Evolutionary conservation across 441 rosid genomes (phyloP).

Genomic region (Monsonia emarginata): DNA sequence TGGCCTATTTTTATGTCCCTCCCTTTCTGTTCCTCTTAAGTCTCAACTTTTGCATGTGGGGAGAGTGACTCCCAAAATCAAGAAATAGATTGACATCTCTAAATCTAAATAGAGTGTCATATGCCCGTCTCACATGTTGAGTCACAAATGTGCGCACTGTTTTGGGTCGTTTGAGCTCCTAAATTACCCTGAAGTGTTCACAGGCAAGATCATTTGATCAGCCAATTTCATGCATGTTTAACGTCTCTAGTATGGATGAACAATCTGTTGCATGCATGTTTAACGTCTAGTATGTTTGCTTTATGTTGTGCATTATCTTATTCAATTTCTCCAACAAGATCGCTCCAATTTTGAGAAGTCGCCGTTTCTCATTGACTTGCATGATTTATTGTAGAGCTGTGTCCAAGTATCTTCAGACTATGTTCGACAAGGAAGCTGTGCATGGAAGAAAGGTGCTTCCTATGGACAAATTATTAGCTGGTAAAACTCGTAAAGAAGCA

Average conservation of each 20-base stretch:
- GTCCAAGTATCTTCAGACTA: conserved; percentile 72
- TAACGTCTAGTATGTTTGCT: not conserved
- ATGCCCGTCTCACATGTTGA: too few species aligned
- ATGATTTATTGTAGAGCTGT: conserved; percentile 54
- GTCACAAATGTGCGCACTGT: not conserved
- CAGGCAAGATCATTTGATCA: not conserved
- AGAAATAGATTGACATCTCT: too few species aligned
- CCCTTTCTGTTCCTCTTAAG: too few species aligned
- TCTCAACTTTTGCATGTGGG: too few species aligned
- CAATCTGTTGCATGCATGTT: not conserved
- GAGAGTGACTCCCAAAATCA: too few species aligned
- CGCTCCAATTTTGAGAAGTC: not conserved
- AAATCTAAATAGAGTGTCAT: too few species aligned
- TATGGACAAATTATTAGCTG: conserved; percentile 60
- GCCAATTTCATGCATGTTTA: too few species aligned
- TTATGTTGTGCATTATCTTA: not conserved
- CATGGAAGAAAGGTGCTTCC: conserved; percentile 47
- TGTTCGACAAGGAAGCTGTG: conserved; percentile 58
- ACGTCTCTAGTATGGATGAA: not conserved
- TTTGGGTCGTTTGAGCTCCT: not conserved
- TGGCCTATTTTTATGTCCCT: too few species aligned
- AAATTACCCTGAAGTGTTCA: not conserved
- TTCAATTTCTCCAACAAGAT: too few species aligned
- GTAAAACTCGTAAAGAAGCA: conserved; percentile 98
- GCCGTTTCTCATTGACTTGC: not conserved